These are phyloP conservation scores for Trichothecium roseum DNA, from an alignment of 2,329 filamentous ascomycete genomes.

Conservation along the genomic window DNA sequence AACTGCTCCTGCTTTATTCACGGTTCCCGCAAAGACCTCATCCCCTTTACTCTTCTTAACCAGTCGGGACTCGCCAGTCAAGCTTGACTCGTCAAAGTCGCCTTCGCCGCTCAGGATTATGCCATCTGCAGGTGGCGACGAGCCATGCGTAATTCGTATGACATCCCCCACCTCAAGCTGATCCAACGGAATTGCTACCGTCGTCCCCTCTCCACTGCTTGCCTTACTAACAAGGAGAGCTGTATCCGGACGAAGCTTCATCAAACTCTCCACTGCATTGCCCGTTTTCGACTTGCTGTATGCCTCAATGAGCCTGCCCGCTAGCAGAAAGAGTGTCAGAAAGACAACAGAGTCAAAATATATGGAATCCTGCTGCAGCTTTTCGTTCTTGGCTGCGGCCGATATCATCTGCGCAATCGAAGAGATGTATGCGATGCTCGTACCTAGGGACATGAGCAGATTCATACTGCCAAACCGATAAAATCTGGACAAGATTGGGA, in stretches of 20 bases:
- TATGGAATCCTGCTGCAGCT: constrained; percentile 36
- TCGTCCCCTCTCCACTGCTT: constrained; percentile 20
- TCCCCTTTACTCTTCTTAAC: constrained; percentile 56
- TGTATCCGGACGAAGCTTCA: constrained; percentile 66
- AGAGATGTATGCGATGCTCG: constrained; percentile 76
- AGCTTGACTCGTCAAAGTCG: constrained; percentile 78
- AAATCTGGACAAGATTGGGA: constrained; percentile 64
- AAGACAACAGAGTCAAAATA: constrained; percentile 96
- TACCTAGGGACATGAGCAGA: constrained; percentile 81
- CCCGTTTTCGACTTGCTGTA: constrained; percentile 89
- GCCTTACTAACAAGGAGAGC: constrained; percentile 55
- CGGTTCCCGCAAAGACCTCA: constrained; percentile 59
- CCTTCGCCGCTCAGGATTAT: constrained; percentile 50
- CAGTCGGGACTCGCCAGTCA: constrained; percentile 68
- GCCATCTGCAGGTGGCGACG: constrained; percentile 79
- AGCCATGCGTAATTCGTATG: constrained; percentile 67
- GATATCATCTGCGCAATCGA: constrained; percentile 70
- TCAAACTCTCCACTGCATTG: constrained; percentile 71
- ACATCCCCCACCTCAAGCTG: constrained; percentile 64
- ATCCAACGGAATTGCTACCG: constrained; percentile 46
- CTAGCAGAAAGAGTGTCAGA: constrained; percentile 75
- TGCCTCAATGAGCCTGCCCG: constrained; percentile 66
- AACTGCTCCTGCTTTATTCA: constrained; percentile 59
- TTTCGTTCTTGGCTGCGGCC: constrained; percentile 35
- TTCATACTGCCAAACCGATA: constrained; percentile 98